Conservation (phyloP, 2,329 filamentous ascomycete genomes). For the Shiraia bambusicola region DNA sequence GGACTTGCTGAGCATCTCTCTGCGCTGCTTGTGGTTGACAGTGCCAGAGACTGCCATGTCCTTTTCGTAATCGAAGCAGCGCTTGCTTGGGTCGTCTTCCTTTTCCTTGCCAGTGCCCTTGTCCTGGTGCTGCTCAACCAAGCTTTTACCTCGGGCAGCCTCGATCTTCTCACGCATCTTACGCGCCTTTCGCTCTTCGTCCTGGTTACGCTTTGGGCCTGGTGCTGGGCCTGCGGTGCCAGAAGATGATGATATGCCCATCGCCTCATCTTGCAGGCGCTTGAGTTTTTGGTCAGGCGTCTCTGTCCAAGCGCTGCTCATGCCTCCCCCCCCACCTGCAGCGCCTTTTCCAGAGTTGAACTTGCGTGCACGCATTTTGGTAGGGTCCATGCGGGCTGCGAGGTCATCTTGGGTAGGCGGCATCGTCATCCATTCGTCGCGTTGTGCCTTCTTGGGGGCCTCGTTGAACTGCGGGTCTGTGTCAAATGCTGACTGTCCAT, state of each 20-base stretch:
- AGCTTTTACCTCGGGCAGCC: slow-evolving; percentile 45
- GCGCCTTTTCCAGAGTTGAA: slow-evolving; percentile 73
- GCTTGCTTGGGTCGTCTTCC: slow-evolving; percentile 81
- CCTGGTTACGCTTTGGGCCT: slow-evolving; percentile 40
- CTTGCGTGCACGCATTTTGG: slow-evolving; percentile 76
- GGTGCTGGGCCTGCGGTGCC: slow-evolving; percentile 20
- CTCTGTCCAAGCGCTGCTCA: slow-evolving; percentile 79
- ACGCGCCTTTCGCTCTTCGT: slow-evolving; percentile 50
- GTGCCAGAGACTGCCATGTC: slow-evolving; percentile 79
- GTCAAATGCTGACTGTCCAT: slow-evolving; percentile 34
- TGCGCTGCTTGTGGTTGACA: slow-evolving; percentile 71
- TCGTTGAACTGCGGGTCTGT: slow-evolving; percentile 33
- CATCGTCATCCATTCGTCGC: slow-evolving; percentile 68
- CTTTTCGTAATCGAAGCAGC: slow-evolving; percentile 88
- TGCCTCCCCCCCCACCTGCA: slow-evolving; percentile 52
- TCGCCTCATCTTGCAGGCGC: slow-evolving; percentile 75
- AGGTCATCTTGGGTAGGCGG: slow-evolving; percentile 54
- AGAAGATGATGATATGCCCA: slow-evolving; percentile 63
- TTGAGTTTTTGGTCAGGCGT: slow-evolving; percentile 85
- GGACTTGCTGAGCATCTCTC: slow-evolving; percentile 76
- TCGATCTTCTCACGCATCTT: slow-evolving; percentile 60
- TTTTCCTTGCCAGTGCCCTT: slow-evolving; percentile 63
- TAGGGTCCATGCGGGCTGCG: slow-evolving; percentile 71
- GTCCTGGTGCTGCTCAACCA: slow-evolving; percentile 52
- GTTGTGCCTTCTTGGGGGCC: slow-evolving; percentile 54